Conservation (phyloP, 179 eudicot species). For the Drosera spatulata region DNA sequence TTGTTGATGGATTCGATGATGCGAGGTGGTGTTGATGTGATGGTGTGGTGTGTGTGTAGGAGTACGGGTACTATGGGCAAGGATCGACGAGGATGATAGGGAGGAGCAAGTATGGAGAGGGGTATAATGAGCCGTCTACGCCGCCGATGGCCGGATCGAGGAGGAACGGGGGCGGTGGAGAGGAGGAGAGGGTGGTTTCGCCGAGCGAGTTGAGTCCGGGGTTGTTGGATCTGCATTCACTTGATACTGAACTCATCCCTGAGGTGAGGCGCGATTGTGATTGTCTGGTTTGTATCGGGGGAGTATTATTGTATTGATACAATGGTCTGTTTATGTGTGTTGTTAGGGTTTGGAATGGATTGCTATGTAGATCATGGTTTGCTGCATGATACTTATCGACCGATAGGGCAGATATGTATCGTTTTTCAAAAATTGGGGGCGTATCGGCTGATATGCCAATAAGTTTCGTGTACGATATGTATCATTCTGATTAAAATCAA, state of each 20-base stretch:
- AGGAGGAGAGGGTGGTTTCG: conserved; percentile 30
- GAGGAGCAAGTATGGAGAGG: conserved; percentile 51
- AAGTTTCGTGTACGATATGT: too few species aligned
- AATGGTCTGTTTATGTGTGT: too few species aligned
- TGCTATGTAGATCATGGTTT: too few species aligned
- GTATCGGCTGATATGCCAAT: too few species aligned
- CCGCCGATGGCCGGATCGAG: conserved; percentile 47
- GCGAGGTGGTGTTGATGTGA: background rate
- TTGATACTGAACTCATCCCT: conserved; percentile 77
- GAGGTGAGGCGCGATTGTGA: conserved; percentile 36
- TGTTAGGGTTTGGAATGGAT: too few species aligned
- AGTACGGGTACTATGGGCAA: conserved; percentile 42
- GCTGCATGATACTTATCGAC: too few species aligned
- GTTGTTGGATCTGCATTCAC: conserved; percentile 81
- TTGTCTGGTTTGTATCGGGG: too few species aligned
- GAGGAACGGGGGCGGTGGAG: conserved; percentile 25
- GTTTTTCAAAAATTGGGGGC: too few species aligned
- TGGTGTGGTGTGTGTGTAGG: conserved; percentile 17
- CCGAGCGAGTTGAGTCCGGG: conserved; percentile 77
- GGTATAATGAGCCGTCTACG: conserved; percentile 51
- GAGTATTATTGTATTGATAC: too few species aligned
- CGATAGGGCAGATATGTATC: too few species aligned
- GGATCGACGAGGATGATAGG: conserved; percentile 35
- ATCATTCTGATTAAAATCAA: too few species aligned
- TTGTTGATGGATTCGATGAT: background rate